Base-by-base conservation (phyloP, 176 grass and related monocot genomes). In the Raddia guianensis region DNA sequence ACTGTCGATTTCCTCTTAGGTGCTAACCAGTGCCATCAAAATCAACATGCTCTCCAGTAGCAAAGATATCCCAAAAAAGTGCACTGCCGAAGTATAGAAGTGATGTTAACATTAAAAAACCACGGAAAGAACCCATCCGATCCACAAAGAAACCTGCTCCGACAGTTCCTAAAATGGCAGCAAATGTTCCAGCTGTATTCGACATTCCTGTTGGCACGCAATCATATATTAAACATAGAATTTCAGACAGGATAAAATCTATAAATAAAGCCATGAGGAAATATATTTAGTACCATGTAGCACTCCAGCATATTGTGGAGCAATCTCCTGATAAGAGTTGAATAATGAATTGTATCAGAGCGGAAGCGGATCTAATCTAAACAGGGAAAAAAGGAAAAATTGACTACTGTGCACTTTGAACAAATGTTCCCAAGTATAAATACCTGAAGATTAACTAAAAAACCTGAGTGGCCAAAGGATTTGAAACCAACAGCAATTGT, bases 61-160 rank as follows among this genome's bases (percentile, higher is more conserved):
- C 90, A 95, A 98, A 93, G 44, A 98, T 50, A 77, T 93, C 81
- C 95, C 96, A 98, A 79, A 98, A 91, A 84, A 98, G 74, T 58
- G 92, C 85, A 65, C 90, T 98, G 5, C 82, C 68, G 57, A 98
- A 95, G 83, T 98, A 98, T 7, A 98, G 72, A 82, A 95, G 57
- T 2, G 92, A 95, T 12, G 96, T 95, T 40, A 98, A 73, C 63
- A 89, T 70, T 73, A 98, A 82, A 93, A 95, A 98, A 64, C 92
- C 92, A 62, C 79, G 85, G 82, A 98, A 98, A 74, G 92, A 93
- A 80, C 96, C 96, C 92, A 98, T 98, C 55, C 75, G 68, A 82
- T 98, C 96, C 55, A 89, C 96, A 80, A 98, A 95, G 77, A 98
- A 95, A 12, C 96, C 96, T 76, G 96, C 96, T 86, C 92, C 96